A percentile compares a stretch with the other conserved stretches of the same genome.
Conservation (phyloP, 257 asterid species). For the Cinchona pubescens region DNA sequence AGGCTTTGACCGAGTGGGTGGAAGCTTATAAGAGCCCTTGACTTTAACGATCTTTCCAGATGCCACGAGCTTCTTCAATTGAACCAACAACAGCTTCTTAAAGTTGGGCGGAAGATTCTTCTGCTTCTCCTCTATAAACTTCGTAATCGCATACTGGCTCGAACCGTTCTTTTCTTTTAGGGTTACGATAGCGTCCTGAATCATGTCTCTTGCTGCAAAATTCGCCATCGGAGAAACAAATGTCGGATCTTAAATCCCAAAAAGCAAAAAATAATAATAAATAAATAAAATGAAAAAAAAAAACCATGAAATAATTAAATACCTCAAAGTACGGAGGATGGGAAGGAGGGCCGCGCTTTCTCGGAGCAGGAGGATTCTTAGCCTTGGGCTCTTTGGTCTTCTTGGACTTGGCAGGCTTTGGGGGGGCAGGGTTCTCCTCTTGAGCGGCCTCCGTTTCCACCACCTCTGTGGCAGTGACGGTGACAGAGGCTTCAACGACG, state of each 20-base stretch:
- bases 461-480: slow-evolving; percentile 15
- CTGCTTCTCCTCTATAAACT: slow-evolving; percentile 71
- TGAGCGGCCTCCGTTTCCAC: slow-evolving; percentile 14
- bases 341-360: slow-evolving; percentile 34
- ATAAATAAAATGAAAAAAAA: background rate
- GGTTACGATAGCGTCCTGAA: slow-evolving; percentile 64
- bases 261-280: background rate
- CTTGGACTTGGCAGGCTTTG: slow-evolving; percentile 33
- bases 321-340: slow-evolving; percentile 91
- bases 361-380: slow-evolving; percentile 61
- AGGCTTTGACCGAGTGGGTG: slow-evolving; percentile 29
- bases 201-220: slow-evolving; percentile 69
- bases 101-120: slow-evolving; percentile 71
- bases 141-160: slow-evolving; percentile 72
- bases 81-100: slow-evolving; percentile 56
- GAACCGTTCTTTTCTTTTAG: slow-evolving; percentile 78
- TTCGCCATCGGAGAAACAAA: background rate
- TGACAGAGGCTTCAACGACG: slow-evolving; percentile 31
- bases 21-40: slow-evolving; percentile 60
- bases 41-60: slow-evolving; percentile 61
- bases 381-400: slow-evolving; percentile 39
- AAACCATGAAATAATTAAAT: background rate
- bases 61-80: slow-evolving; percentile 67
- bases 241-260: slow-evolving; percentile 19
- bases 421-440: slow-evolving; percentile 16